Percentiles rank a stretch among this genome's conserved stretches.
phyloP scores from a whole-genome alignment of 192 early-diverging fungal genomes.

The Hyaloraphidium curvatum region DNA sequence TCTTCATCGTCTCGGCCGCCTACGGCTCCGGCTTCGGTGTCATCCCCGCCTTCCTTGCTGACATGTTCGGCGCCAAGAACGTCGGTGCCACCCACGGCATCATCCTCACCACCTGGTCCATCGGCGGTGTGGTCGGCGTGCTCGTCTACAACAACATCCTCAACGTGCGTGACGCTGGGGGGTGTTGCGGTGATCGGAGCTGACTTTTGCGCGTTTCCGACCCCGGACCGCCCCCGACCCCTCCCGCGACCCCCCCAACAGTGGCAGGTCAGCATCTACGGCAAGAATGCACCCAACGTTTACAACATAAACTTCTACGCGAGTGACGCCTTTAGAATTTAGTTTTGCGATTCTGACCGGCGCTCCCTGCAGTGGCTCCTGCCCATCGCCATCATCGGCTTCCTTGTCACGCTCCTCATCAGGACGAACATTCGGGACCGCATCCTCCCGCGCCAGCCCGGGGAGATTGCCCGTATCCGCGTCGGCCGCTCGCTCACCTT shows the following conservation, averaged over 20 bases:
- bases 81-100: conserved; percentile 52
- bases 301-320: background rate
- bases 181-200: no score
- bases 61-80: conserved; percentile 66
- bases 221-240: background rate
- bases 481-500: background rate
- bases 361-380: no score
- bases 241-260: background rate
- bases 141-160: conserved; percentile 43
- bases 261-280: background rate
- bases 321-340: no score
- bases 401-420: background rate
- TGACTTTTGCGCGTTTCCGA: background rate
- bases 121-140: conserved; percentile 50
- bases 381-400: background rate
- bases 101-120: conserved; percentile 57
- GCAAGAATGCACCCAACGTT: background rate
- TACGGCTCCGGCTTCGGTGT: conserved; percentile 61
- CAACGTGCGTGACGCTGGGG: no score
- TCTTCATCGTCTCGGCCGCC: conserved; percentile 43
- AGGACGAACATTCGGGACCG: background rate
- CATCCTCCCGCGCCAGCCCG: background rate
- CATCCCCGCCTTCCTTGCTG: conserved; percentile 53
- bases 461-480: background rate
- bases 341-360: no score